These are phyloP conservation scores for Stagonosporopsis vannaccii DNA, from an alignment of 2,329 filamentous ascomycete species.

Conservation along the genomic window DNA sequence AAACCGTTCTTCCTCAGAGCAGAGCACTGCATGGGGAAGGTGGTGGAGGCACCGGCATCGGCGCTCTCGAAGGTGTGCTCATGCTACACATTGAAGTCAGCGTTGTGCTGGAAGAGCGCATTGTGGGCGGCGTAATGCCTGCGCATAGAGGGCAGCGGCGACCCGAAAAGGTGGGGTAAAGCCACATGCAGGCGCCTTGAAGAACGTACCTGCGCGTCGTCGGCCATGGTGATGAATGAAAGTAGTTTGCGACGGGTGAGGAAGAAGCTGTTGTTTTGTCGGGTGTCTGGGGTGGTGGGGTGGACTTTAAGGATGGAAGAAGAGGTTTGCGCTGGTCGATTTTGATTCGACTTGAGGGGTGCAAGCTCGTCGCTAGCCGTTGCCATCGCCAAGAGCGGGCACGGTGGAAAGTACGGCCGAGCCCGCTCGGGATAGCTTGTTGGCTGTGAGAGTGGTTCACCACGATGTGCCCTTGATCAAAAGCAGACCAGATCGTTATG, in stretches of 20 bases:
- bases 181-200: slow-evolving; percentile 31
- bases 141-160: slow-evolving; percentile 42
- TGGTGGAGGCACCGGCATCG: slow-evolving; percentile 94
- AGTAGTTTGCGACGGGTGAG: slow-evolving; percentile 45
- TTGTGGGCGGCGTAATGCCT: slow-evolving; percentile 26
- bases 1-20: slow-evolving; percentile 99
- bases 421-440: slow-evolving; percentile 6
- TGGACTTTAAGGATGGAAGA: slow-evolving; percentile 38
- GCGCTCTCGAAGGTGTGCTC: slow-evolving; percentile 84
- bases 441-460: slow-evolving; percentile 3
- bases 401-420: slow-evolving; percentile 3
- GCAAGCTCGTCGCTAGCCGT: slow-evolving; percentile 31
- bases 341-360: slow-evolving; percentile 27
- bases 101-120: slow-evolving; percentile 9
- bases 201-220: slow-evolving; percentile 69
- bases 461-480: slow-evolving; percentile 6
- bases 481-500: slow-evolving; percentile 60
- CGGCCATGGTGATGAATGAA: slow-evolving; percentile 66
- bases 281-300: slow-evolving; percentile 38
- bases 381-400: background rate
- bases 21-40: slow-evolving; percentile 99
- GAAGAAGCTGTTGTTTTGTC: slow-evolving; percentile 39
- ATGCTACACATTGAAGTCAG: slow-evolving; percentile 51
- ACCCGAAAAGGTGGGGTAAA: slow-evolving; percentile 49
- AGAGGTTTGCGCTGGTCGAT: slow-evolving; percentile 45